A percentile compares a stretch with the other conserved stretches of the same genome.
Evolutionary conservation across 2,329 filamentous ascomycete genomes (phyloP).

Genomic region (Helminthosporium solani): DNA sequence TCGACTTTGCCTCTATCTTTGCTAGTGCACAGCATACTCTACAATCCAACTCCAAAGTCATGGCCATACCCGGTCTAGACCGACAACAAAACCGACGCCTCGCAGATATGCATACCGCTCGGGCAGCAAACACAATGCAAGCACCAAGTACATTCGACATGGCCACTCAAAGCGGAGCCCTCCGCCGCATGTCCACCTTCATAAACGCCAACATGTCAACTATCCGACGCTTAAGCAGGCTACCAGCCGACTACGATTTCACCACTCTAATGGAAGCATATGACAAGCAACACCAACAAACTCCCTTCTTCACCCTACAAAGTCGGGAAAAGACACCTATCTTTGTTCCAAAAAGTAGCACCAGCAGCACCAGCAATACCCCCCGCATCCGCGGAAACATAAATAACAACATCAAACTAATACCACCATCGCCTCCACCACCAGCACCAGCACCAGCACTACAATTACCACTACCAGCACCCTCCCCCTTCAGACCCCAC

Average conservation of each 20-base stretch:
- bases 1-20: conserved; percentile 21
- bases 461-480: background rate
- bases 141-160: conserved; percentile 17
- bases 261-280: conserved; percentile 19
- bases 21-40: conserved; percentile 17
- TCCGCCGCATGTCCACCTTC: conserved; percentile 18
- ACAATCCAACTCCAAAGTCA: conserved; percentile 7
- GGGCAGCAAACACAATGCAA: conserved; percentile 12
- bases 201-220: conserved; percentile 20
- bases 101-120: conserved; percentile 18
- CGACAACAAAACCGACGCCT: conserved; percentile 8
- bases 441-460: too few species aligned
- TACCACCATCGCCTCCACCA: background rate
- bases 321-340: background rate
- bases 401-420: background rate
- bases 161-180: conserved; percentile 13
- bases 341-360: conserved; percentile 1
- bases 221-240: conserved; percentile 17
- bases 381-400: conserved; percentile 7
- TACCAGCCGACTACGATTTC: conserved; percentile 20
- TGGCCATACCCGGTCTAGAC: background rate
- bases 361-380: background rate
- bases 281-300: conserved; percentile 13
- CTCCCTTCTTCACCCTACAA: background rate
- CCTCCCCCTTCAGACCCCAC: conserved; percentile 8